Evolutionary conservation across 1,284 basidiomycete species (phyloP).

Genomic region (Ustilago tritici): DNA sequence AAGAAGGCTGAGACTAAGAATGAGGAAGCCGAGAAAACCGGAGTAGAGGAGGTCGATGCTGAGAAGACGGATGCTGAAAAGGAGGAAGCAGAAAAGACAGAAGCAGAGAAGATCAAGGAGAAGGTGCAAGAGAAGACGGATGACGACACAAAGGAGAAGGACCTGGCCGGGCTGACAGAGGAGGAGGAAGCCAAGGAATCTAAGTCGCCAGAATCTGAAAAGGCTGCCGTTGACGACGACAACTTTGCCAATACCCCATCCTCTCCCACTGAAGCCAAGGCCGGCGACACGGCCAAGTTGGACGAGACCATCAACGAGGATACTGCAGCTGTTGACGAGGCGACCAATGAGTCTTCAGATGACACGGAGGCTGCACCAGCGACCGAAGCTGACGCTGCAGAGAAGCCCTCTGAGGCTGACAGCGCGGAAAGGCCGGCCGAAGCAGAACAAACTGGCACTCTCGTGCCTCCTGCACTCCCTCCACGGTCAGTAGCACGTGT

Average conservation of each 20-base stretch:
- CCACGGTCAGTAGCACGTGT: conserved; percentile 33
- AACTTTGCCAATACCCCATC: conserved; percentile 49
- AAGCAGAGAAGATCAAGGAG: conserved; percentile 45
- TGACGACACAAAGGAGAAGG: conserved; percentile 1
- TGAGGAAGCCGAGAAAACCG: conserved; percentile 4
- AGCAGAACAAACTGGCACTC: conserved; percentile 5
- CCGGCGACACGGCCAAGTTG: conserved; percentile 6
- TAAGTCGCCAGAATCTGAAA: conserved; percentile 13
- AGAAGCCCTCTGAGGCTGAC: neutral
- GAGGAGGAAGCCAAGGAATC: conserved; percentile 4
- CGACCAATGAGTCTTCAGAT: neutral
- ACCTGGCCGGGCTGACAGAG: neutral
- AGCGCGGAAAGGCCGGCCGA: conserved; percentile 8
- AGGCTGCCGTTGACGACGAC: conserved; percentile 28
- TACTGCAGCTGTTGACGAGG: neutral
- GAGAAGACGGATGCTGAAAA: conserved; percentile 1
- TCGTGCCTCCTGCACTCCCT: conserved; percentile 28
- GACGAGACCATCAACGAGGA: neutral
- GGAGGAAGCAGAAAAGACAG: conserved; percentile 24
- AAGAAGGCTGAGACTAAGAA: neutral
- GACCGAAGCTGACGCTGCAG: neutral
- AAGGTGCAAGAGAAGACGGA: conserved; percentile 23
- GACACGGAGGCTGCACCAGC: neutral
- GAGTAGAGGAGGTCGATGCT: neutral
- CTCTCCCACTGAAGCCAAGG: conserved; percentile 27